Evolutionary conservation across 139 green algal species (phyloP).

Genomic region (Chlamydomonas applanata): DNA sequence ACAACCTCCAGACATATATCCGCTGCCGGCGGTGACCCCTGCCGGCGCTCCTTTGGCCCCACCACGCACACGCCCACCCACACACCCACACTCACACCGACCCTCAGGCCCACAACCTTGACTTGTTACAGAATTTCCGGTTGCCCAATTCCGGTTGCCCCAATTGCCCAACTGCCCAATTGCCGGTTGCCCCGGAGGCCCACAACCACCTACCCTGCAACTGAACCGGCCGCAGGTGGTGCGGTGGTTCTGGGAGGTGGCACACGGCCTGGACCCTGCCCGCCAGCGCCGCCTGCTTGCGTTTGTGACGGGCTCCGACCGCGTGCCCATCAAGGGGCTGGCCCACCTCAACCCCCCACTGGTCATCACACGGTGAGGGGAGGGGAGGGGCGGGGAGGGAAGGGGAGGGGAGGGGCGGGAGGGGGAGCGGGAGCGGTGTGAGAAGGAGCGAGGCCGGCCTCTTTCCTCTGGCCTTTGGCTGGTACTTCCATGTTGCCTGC

Average conservation of each 20-base stretch:
- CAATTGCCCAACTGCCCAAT: no score
- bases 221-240: conserved; percentile 51
- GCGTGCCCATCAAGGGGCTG: conserved; percentile 62
- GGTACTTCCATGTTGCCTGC: neutral
- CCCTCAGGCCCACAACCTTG: no score
- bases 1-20: no score
- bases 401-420: neutral
- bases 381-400: neutral
- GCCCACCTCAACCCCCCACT: conserved; percentile 58
- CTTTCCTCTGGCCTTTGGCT: no score
- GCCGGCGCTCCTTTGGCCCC: no score
- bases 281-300: conserved; percentile 61
- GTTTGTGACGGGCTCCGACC: conserved; percentile 71
- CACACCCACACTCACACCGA: no score
- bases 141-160: no score
- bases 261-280: conserved; percentile 26
- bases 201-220: no score
- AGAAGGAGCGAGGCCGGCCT: neutral
- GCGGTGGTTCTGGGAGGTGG: conserved; percentile 79
- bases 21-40: no score
- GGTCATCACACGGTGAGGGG: conserved; percentile 38
- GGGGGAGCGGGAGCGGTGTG: neutral
- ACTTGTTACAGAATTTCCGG: no score
- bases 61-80: no score
- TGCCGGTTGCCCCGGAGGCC: no score